phyloP scores from a whole-genome alignment of 2,329 filamentous ascomycete genomes.

The Zasmidium citrigriseum region DNA sequence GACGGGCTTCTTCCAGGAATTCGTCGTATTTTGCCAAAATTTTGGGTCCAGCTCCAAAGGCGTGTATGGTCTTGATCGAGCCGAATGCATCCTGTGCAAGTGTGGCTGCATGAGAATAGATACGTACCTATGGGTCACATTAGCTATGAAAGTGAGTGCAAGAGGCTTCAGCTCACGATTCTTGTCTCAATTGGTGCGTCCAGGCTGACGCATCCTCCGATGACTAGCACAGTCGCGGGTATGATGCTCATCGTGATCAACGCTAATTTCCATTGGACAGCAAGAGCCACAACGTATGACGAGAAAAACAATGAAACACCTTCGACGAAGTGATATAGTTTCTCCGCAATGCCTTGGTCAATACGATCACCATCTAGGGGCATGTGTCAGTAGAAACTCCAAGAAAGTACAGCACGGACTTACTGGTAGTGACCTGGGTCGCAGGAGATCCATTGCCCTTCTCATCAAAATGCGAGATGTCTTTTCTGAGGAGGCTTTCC shows the following conservation, averaged over 20 bases:
- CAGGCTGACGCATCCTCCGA: slow-evolving; percentile 34
- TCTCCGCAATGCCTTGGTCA: slow-evolving; percentile 43
- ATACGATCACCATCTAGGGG: slow-evolving; percentile 34
- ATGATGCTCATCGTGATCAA: slow-evolving; percentile 50
- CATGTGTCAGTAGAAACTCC: background rate
- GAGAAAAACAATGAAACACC: slow-evolving; percentile 39
- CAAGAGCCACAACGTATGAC: slow-evolving; percentile 43
- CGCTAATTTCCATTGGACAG: slow-evolving; percentile 45
- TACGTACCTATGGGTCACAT: background rate
- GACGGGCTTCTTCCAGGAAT: slow-evolving; percentile 43
- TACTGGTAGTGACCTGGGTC: slow-evolving; percentile 10
- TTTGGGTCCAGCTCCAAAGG: slow-evolving; percentile 48
- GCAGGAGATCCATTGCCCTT: slow-evolving; percentile 48
- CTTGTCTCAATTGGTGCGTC: slow-evolving; percentile 37
- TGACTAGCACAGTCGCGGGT: slow-evolving; percentile 42
- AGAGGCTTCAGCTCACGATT: slow-evolving; percentile 24
- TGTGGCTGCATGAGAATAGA: slow-evolving; percentile 46
- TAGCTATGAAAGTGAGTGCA: background rate
- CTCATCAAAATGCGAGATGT: slow-evolving; percentile 67
- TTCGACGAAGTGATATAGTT: slow-evolving; percentile 35
- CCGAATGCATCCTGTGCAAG: slow-evolving; percentile 53
- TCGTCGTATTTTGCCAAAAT: slow-evolving; percentile 45
- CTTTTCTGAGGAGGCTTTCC: slow-evolving; percentile 63
- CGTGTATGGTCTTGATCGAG: slow-evolving; percentile 50
- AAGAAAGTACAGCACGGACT: background rate